A percentile compares a stretch with the other conserved stretches of the same genome.
Conservation (phyloP, 1,139 yeast species). For the Wickerhamomyces sp. region DNA sequence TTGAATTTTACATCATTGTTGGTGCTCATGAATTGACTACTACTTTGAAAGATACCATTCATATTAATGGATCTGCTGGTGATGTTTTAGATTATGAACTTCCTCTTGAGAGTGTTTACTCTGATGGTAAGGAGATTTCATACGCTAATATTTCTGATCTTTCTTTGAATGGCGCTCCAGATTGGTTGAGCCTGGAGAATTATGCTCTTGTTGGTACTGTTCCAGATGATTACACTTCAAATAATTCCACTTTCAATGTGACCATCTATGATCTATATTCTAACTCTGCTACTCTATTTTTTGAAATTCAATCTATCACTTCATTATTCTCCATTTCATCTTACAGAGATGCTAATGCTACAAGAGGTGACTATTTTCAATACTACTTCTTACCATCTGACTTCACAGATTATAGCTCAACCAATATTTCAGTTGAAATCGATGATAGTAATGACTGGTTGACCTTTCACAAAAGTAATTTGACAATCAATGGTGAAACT, state of each 20-base stretch:
- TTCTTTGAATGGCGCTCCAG: slow-evolving; percentile 44
- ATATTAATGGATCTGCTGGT: slow-evolving; percentile 64
- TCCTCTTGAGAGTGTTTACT: slow-evolving; percentile 53
- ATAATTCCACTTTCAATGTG: slow-evolving; percentile 44
- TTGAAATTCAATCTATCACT: slow-evolving; percentile 36
- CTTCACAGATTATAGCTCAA: slow-evolving; percentile 49
- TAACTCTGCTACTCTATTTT: slow-evolving; percentile 57
- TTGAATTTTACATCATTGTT: slow-evolving; percentile 65
- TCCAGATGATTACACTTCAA: slow-evolving; percentile 40
- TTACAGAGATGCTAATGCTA: slow-evolving; percentile 60
- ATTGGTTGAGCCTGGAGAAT: slow-evolving; percentile 51
- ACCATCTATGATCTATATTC: slow-evolving; percentile 57
- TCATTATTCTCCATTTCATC: slow-evolving; percentile 46
- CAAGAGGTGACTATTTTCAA: slow-evolving; percentile 53
- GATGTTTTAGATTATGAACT: slow-evolving; percentile 48
- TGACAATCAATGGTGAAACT: slow-evolving; percentile 63
- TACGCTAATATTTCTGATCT: slow-evolving; percentile 52
- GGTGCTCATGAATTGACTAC: slow-evolving; percentile 88
- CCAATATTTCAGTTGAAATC: slow-evolving; percentile 44
- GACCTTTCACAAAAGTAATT: slow-evolving; percentile 49
- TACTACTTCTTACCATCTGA: slow-evolving; percentile 47
- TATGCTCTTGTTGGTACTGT: slow-evolving; percentile 52
- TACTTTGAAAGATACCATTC: slow-evolving; percentile 36
- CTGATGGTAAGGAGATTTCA: slow-evolving; percentile 52
- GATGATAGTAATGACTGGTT: slow-evolving; percentile 51